A percentile compares a stretch with the other conserved stretches of the same genome.
Conservation (phyloP, 371 early-diverging fungal genomes). For the Mucor mucedo region DNA sequence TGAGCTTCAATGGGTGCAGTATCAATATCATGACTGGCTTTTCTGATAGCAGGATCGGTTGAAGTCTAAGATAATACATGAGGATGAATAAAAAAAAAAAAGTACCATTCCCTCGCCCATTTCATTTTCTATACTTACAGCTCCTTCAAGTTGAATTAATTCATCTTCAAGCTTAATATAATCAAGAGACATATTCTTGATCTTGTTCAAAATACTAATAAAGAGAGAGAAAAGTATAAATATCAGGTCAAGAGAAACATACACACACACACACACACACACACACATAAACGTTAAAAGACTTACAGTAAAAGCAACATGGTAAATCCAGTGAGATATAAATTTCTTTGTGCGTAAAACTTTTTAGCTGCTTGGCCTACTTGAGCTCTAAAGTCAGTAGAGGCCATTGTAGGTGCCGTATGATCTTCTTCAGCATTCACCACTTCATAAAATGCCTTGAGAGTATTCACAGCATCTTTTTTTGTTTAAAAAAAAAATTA, state of each 20-base stretch:
- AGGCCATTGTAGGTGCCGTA: slow-evolving; percentile 20
- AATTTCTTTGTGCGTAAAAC: slow-evolving; percentile 89
- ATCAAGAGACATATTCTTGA: slow-evolving; percentile 29
- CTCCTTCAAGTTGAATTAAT: slow-evolving; percentile 26
- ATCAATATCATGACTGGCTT: slow-evolving; percentile 22
- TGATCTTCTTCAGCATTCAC: slow-evolving; percentile 38
- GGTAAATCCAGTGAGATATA: slow-evolving; percentile 54
- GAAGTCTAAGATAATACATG: slow-evolving; percentile 11
- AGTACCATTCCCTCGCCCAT: neutral
- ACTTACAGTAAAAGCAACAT: slow-evolving; percentile 34
- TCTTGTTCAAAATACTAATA: slow-evolving; percentile 28
- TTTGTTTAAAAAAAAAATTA: too few relatives aligned
- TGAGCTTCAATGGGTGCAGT: slow-evolving; percentile 25
- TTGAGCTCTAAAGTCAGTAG: slow-evolving; percentile 52
- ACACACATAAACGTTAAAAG: too few relatives aligned
- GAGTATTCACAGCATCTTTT: slow-evolving; percentile 68
- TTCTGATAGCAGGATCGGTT: slow-evolving; percentile 22
- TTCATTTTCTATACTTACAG: slow-evolving; percentile 18
- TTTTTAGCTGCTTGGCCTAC: slow-evolving; percentile 68
- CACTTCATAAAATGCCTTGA: slow-evolving; percentile 45
- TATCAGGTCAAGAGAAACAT: too few relatives aligned
- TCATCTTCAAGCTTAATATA: slow-evolving; percentile 34
- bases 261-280: too few relatives aligned
- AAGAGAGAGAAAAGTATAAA: neutral
- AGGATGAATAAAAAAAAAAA: neutral